A percentile compares a stretch with the other conserved stretches of the same genome.
These are phyloP conservation scores for Favolaschia claudopus DNA, from an alignment of 768 basidiomycete genomes.

Conservation along the genomic window DNA sequence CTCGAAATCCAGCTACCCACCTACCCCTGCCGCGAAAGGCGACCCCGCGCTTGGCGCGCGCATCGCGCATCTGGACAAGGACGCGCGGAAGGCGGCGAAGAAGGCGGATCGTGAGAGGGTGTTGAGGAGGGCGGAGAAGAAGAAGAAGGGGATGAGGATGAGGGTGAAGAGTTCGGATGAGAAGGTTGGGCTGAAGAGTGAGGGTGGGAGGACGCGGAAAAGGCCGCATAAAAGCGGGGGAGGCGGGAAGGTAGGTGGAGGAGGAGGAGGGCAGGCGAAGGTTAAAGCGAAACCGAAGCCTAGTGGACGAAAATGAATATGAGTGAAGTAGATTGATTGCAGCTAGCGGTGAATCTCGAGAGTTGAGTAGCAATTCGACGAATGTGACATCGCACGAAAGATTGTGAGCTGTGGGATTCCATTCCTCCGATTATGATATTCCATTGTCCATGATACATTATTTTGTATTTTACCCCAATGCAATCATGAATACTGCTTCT, in stretches of 20 bases:
- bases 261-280: constrained; percentile 34
- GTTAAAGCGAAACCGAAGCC: no score
- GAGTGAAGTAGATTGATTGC: no score
- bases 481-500: constrained; percentile 82
- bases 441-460: no score
- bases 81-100: constrained; percentile 87
- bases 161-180: not conserved
- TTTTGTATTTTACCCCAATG: no score
- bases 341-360: no score
- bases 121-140: constrained; percentile 88
- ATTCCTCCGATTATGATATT: no score
- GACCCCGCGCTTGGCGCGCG: constrained; percentile 84
- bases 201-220: constrained; percentile 27
- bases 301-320: no score
- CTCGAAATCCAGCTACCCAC: constrained; percentile 17
- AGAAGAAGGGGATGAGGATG: constrained; percentile 72
- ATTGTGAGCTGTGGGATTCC: no score
- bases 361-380: no score
- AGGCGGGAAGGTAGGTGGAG: constrained; percentile 4
- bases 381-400: no score
- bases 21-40: constrained; percentile 51
- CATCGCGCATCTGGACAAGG: constrained; percentile 80
- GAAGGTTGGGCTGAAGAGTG: constrained; percentile 23
- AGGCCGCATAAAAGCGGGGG: no score
- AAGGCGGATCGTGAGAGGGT: constrained; percentile 80